Evolutionary conservation across 164 flowering plant genomes (phyloP).

Genomic region (Piper betle): DNA sequence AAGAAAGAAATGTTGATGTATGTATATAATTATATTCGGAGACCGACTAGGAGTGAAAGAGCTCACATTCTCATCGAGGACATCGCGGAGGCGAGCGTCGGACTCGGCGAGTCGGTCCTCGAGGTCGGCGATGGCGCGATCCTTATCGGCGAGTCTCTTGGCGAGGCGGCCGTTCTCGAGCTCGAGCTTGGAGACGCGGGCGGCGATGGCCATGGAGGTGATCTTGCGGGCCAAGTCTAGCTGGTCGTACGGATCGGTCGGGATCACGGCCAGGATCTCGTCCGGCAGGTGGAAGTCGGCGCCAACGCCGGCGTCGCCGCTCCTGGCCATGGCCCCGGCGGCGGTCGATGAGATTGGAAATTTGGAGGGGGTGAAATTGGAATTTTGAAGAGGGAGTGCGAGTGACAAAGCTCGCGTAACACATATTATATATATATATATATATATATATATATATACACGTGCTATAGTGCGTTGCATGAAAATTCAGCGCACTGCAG

Average conservation of each 20-base stretch:
- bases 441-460: no score
- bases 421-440: no score
- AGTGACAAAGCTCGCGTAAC: no score
- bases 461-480: no score
- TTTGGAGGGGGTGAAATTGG: no score
- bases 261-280: conserved; percentile 70
- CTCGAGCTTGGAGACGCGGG: conserved; percentile 82
- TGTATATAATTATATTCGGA: no score
- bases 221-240: conserved; percentile 89
- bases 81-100: conserved; percentile 33
- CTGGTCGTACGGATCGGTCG: conserved; percentile 86
- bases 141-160: conserved; percentile 57
- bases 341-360: no score
- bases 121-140: conserved; percentile 23
- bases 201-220: conserved; percentile 89
- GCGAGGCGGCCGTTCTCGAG: conserved; percentile 36
- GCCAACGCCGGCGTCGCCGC: background rate
- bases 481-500: no score
- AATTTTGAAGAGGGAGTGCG: no score
- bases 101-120: conserved; percentile 13
- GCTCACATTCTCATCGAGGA: conserved; percentile 64
- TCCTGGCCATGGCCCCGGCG: conserved; percentile 8
- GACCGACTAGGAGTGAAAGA: background rate
- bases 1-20: no score
- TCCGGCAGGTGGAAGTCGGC: conserved; percentile 59